Conservation (phyloP, 78 protist genomes). For the Dictyostelium purpureum region DNA sequence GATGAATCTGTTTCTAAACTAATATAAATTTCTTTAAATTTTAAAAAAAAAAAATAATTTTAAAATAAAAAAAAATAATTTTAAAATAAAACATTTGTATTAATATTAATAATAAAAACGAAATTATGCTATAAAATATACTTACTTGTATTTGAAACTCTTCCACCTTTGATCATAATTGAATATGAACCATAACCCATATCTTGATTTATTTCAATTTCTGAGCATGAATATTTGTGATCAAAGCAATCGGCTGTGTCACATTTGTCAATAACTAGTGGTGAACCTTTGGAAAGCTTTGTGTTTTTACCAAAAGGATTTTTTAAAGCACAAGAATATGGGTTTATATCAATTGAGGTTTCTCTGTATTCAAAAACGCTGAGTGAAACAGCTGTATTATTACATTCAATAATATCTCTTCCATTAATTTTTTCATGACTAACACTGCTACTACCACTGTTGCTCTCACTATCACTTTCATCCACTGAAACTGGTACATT, state of each 20-base stretch:
- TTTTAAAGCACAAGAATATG: background rate
- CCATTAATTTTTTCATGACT: background rate
- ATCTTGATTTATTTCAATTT: background rate
- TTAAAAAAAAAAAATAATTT: no score
- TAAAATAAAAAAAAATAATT: no score
- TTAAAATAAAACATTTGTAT: no score
- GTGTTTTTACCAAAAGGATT: background rate
- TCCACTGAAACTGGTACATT: background rate
- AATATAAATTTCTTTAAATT: no score
- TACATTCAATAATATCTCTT: background rate
- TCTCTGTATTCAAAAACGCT: background rate
- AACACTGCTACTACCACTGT: background rate
- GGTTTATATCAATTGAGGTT: background rate
- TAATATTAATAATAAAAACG: no score
- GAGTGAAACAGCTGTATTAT: background rate
- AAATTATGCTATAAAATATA: no score
- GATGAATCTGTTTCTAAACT: background rate
- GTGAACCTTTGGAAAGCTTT: background rate
- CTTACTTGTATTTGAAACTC: background rate
- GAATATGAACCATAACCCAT: background rate
- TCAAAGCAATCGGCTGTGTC: background rate
- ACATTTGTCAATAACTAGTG: background rate
- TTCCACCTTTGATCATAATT: background rate
- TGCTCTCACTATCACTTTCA: background rate
- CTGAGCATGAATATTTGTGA: background rate